Conservation (phyloP, 345 rosid species). For the Carallia brachiata region DNA sequence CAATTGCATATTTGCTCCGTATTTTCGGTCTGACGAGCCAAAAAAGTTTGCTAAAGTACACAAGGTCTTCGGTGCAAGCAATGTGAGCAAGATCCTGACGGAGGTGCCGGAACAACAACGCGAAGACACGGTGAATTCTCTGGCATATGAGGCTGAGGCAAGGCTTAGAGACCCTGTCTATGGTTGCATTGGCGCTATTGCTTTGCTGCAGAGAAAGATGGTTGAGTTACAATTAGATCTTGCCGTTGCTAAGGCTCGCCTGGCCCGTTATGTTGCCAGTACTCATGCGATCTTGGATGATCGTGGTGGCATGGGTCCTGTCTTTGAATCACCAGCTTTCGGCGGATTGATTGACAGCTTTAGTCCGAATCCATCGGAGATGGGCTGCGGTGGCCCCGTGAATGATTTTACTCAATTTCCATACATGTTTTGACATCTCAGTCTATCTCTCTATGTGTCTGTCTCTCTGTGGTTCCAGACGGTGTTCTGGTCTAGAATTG, state of each 20-base stretch:
- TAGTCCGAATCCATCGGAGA: slow-evolving; percentile 31
- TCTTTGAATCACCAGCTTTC: slow-evolving; percentile 37
- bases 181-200: slow-evolving; percentile 93
- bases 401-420: slow-evolving; percentile 47
- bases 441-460: not conserved
- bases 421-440: slow-evolving; percentile 21
- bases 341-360: slow-evolving; percentile 50
- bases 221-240: slow-evolving; percentile 75
- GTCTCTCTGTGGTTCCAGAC: not conserved
- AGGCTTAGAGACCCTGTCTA: slow-evolving; percentile 86
- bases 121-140: slow-evolving; percentile 80
- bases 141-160: slow-evolving; percentile 88
- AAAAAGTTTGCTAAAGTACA: slow-evolving; percentile 79
- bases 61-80: slow-evolving; percentile 94
- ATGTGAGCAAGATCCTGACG: slow-evolving; percentile 84
- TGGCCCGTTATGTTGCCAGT: slow-evolving; percentile 42
- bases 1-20: slow-evolving; percentile 79
- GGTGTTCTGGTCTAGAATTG: slow-evolving; percentile 22
- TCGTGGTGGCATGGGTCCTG: slow-evolving; percentile 22
- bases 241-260: slow-evolving; percentile 66
- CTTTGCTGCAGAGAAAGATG: slow-evolving; percentile 66
- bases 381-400: slow-evolving; percentile 25
- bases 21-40: slow-evolving; percentile 71
- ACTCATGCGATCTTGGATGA: slow-evolving; percentile 12
- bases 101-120: slow-evolving; percentile 91